Evolutionary conservation across 1,139 yeast genomes (phyloP), one percentile per base, ranked within the genome.

Genomic region (Nakaseomyces bracarensis): DNA sequence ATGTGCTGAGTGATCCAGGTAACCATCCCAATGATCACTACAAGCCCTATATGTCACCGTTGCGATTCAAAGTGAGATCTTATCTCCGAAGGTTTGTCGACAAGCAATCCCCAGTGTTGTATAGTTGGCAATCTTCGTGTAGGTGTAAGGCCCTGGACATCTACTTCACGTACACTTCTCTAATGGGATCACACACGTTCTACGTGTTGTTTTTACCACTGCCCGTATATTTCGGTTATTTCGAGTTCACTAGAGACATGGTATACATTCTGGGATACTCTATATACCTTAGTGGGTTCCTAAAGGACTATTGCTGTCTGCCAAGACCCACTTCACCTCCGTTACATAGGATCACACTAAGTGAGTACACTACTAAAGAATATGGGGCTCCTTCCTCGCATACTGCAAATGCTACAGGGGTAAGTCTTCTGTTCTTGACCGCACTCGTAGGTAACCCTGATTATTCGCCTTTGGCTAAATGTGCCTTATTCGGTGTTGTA

Each of bases 321-420:
- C 98, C 98, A 13, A 70, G 98, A 48, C 98, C 98, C 2, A 66
- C 78, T 46, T 81, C 95, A 1, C 98, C 98, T 1, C 98, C 98
- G 0, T 66, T 89, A 43, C 86, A 82, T 58, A 71, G 98, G 53
- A 79, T 89, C 52, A 86, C 97, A 23, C 75, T 91, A 79, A 79
- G 89, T 46, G 80, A 83, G 14, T 84, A 86, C 52, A 93, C 97
- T 0, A 78, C 95, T 0, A 77, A 82, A 55, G 98, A 91, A 60
- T 91, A 91, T 61, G 98, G 98, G 3, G 87, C 91, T 52, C 98
- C 98, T 0, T 79, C 89, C 39, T 82, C 95, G 8, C 98, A 91
- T 61, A 74, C 93, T 22, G 95, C 97, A 37, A 91, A 91, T 62
- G 96, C 97, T 3, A 80, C 94, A 0, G 82, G 84, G 1, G 93